Conservation (phyloP, 2,329 filamentous ascomycete genomes). For the Botrytis deweyae region DNA sequence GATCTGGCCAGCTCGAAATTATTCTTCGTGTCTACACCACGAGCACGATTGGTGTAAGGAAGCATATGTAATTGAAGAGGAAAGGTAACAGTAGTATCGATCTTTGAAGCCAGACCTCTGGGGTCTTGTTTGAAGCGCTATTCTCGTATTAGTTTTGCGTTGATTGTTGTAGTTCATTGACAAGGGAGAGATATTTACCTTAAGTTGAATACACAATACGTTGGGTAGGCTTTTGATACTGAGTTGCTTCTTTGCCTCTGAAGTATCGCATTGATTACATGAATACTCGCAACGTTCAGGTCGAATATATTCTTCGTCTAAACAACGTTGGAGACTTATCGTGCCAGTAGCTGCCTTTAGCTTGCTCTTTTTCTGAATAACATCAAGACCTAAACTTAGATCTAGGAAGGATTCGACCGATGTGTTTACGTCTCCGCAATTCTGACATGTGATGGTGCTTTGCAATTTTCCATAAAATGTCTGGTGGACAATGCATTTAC, state of each 20-base stretch:
- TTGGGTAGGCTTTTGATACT: conserved; percentile 83
- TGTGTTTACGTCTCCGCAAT: conserved; percentile 78
- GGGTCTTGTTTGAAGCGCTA: conserved; percentile 73
- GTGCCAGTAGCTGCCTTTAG: conserved; percentile 43
- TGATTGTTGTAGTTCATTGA: not conserved
- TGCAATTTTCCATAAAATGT: conserved; percentile 92
- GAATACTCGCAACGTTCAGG: conserved; percentile 87
- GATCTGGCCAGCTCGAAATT: conserved; percentile 58
- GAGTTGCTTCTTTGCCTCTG: conserved; percentile 80
- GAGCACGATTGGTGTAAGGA: conserved; percentile 75
- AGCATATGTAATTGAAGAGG: conserved; percentile 86
- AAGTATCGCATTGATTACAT: conserved; percentile 75
- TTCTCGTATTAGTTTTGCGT: conserved; percentile 21
- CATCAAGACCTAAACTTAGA: conserved; percentile 82
- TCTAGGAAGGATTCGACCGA: conserved; percentile 89
- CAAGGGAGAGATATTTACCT: conserved; percentile 53
- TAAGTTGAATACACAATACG: conserved; percentile 87
- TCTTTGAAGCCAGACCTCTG: conserved; percentile 75
- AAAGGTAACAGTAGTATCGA: conserved; percentile 83
- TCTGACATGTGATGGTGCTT: conserved; percentile 86
- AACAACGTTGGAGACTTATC: conserved; percentile 67
- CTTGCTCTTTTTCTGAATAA: conserved; percentile 63
- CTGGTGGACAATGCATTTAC: conserved; percentile 89
- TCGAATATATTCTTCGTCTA: conserved; percentile 83
- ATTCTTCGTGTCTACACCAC: conserved; percentile 50